Base-by-base conservation (phyloP, 805 yeast genomes). In the Wickerhamomyces hampshirensis region DNA sequence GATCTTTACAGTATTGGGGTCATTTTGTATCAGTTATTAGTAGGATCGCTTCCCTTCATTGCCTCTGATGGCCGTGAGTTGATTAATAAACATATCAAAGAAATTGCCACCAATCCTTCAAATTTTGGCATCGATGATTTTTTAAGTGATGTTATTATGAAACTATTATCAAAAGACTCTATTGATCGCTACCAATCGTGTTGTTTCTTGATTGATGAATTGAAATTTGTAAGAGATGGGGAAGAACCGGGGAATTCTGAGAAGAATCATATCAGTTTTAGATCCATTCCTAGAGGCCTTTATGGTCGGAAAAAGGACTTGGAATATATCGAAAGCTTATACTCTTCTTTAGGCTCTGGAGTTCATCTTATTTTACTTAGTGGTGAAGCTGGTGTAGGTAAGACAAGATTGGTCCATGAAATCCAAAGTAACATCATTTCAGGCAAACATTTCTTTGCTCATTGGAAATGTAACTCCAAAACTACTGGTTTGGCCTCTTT, bases 1-100 rank as follows among this genome's bases (percentile, higher is more conserved):
- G 78, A 73, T 47, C 58, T 70, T 31, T 73, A 72, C 49, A 60
- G 72, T 19, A 34, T 71, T 8, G 79, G 79, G 26, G 60, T 72
- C n/a, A 64, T 73, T 6, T 39, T 73, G 14, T 73, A 73, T 42
- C 75, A 72, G 35, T 38, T 69, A n/a, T 38, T 72, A 10, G 60
- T 69, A 12, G 74, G 76, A 1, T 51, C 56, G 11, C 47, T 68
- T 3, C 77, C 76, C 0, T 70, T 72, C 45, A 56, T 56, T 23
- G 57, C 67, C 2, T 57, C 62, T 9, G 69, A 63, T 41, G 61
- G 69, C 2, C 44, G 60, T 4, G 62, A 63, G 21, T 41, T 71
- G 14, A 59, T 65, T 4, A 48, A 63, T 33, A 60, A 65, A 62
- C 71, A 68, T 42, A 53, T 69, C 6, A 47, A 58, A 12, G 63